Evolutionary conservation across 371 early-diverging fungal genomes (phyloP), one percentile per base, ranked within the genome.

Genomic region (Circinella minor): DNA sequence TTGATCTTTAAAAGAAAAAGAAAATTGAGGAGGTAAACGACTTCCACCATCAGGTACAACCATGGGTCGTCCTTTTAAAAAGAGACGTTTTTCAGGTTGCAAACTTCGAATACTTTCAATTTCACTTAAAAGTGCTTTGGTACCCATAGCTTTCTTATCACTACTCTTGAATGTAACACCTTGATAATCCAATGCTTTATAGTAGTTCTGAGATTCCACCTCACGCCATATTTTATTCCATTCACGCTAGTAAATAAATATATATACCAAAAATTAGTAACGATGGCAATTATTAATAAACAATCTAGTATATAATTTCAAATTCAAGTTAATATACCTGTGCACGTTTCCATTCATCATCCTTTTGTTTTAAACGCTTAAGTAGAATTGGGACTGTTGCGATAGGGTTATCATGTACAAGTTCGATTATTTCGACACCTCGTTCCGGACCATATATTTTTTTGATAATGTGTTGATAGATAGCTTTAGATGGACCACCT

Each of bases 141-240:
- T 68, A 3, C 91, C 81, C 63, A 96, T 84, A 38, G 83, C 85
- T 63, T 94, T 95, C 67, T 92, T 90, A 77, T 99, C 99, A 13
- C 85, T 83, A 3, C 83, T 77, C 75, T 97, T 98, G 86, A 98
- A 97, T 4, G 85, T 86, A 59, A 92, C 84, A 10, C 97, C 95
- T 74, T 95, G 95, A 72, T 97, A 94, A 82, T 99, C 99, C 62
- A 99, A 84, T 0, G 99, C 93, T 71, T 96, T 96, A 81, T 95
- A 96, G 86, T 93, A 99, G 86, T 99, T 99, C 71, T 93, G 94
- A 47, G 89, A 79, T 49, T 98, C 96, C 20, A 91, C 81, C 62
- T 98, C 97, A 34, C 97, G 90, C 99, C 99, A 99, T 17, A 97
- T 87, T 80, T 97, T 97, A 77, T 94, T 92, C 91, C 93, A 96